Base-by-base conservation (phyloP, 2,329 filamentous ascomycete species). In the Penicillium sp. region DNA sequence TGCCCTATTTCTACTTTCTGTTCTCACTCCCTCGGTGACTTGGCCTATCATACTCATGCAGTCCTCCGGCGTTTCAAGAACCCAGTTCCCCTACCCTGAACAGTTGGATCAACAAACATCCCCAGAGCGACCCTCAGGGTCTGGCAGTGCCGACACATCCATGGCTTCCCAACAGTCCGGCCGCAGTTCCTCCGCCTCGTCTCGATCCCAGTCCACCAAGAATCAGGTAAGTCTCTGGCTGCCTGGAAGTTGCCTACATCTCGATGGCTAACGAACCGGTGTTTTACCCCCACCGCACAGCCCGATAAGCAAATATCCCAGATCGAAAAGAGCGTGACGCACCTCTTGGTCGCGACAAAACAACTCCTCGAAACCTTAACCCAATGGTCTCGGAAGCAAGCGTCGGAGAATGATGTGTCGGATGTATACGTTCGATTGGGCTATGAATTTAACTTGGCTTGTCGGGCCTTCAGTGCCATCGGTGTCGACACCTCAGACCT, bases 401-500 rank as follows among this genome's bases (percentile, higher is more conserved):
- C 94, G 53, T 92, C 91, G 61, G 94, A 99, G 76, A 89, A 88
- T 59, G 90, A 97, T 73, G 94, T 99, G 57, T 97, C 94, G 13
- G 94, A 99, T 73, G 94, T 99, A 66, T 99, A 99, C 72, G 94
- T 99, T 58, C 89, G 94, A 59, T 80, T 99, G 59, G 94, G 94
- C 45, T 99, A 99, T 76, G 94, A 99, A 76, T 99, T 99, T 82
- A 99, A 99, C 76, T 94, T 99, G 79, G 94, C 94, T 29, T 97
- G 93, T 74, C 89, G 94, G 54, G 93, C 94, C 59, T 99, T 99
- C 76, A 91, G 90, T 68, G 91, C 92, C 56, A 99, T 99, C 69
- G 94, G 95, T 60, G 94, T 99, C 61, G 94, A 99, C 69, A 97
- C 92, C 1, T 85, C 86, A 26, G 94, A 99, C 73, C 82, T 99